These are phyloP conservation scores for Linderniella brevidens DNA, from an alignment of 257 asterid genomes.

Conservation along the genomic window DNA sequence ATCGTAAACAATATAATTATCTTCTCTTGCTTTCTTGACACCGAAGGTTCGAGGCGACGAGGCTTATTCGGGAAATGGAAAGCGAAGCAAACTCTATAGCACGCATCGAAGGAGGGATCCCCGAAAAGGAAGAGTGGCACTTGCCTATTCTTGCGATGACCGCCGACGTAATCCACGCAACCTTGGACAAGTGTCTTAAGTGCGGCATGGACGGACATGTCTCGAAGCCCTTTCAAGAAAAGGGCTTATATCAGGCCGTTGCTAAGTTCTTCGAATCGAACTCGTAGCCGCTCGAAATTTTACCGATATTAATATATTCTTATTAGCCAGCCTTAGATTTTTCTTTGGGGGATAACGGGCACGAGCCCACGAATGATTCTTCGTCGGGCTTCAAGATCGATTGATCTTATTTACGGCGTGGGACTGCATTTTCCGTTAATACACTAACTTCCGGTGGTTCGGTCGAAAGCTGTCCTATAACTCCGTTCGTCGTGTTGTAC, in stretches of 20 bases:
- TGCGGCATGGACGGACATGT: constrained; percentile 90
- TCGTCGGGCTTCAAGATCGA: no score
- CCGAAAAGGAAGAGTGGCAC: constrained; percentile 30
- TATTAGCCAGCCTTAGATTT: no score
- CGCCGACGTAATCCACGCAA: constrained; percentile 82
- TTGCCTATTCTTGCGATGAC: constrained; percentile 88
- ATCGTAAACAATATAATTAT: background rate
- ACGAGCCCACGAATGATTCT: no score
- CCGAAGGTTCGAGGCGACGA: constrained; percentile 79
- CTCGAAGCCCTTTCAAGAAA: constrained; percentile 81
- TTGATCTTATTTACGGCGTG: no score
- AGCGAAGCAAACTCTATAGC: constrained; percentile 23
- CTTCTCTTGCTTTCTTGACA: background rate
- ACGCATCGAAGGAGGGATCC: constrained; percentile 19
- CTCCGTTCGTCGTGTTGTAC: no score
- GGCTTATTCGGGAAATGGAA: constrained; percentile 64
- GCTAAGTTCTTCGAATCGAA: constrained; percentile 44
- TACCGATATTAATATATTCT: no score
- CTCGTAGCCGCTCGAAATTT: no score
- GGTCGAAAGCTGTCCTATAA: no score
- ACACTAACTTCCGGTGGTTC: no score
- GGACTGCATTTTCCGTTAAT: no score
- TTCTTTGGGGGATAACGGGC: no score
- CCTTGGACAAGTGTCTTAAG: constrained; percentile 50
- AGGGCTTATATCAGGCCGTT: constrained; percentile 60